Conservation (phyloP, 129 eudicot species). For the Scalesia atractyloides region DNA sequence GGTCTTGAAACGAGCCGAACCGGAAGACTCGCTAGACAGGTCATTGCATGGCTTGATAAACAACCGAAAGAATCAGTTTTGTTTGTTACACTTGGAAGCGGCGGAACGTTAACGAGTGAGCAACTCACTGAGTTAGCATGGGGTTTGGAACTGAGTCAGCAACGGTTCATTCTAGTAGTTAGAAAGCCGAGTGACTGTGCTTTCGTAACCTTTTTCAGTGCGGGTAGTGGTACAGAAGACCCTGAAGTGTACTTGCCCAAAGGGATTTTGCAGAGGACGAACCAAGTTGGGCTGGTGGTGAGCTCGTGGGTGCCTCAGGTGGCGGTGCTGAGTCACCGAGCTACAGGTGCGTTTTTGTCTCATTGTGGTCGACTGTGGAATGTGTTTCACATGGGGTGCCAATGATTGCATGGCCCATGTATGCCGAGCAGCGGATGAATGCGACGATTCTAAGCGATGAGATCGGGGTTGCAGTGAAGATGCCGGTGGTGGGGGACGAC, state of each 20-base stretch:
- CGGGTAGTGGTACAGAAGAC: slow-evolving; percentile 24
- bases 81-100: slow-evolving; percentile 53
- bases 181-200: slow-evolving; percentile 40
- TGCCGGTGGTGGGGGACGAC: slow-evolving; percentile 20
- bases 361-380: slow-evolving; percentile 62
- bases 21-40: not conserved
- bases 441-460: slow-evolving; percentile 49
- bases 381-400: slow-evolving; percentile 60
- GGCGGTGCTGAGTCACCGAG: slow-evolving; percentile 41
- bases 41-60: slow-evolving; percentile 47
- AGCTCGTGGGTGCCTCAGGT: slow-evolving; percentile 60
- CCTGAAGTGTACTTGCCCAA: slow-evolving; percentile 47
- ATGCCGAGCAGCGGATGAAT: slow-evolving; percentile 67
- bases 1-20: slow-evolving; percentile 30
- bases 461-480: slow-evolving; percentile 47
- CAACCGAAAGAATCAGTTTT: slow-evolving; percentile 53
- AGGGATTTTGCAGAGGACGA: slow-evolving; percentile 43
- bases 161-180: slow-evolving; percentile 46
- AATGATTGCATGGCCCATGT: slow-evolving; percentile 66
- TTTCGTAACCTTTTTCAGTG: slow-evolving; percentile 17
- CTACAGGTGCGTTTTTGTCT: slow-evolving; percentile 53
- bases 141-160: slow-evolving; percentile 60
- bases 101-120: slow-evolving; percentile 43
- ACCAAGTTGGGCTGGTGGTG: slow-evolving; percentile 48
- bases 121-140: slow-evolving; percentile 55